These are phyloP conservation scores for Coemansia sp. DNA, from an alignment of 192 early-diverging fungal genomes.

Conservation along the genomic window DNA sequence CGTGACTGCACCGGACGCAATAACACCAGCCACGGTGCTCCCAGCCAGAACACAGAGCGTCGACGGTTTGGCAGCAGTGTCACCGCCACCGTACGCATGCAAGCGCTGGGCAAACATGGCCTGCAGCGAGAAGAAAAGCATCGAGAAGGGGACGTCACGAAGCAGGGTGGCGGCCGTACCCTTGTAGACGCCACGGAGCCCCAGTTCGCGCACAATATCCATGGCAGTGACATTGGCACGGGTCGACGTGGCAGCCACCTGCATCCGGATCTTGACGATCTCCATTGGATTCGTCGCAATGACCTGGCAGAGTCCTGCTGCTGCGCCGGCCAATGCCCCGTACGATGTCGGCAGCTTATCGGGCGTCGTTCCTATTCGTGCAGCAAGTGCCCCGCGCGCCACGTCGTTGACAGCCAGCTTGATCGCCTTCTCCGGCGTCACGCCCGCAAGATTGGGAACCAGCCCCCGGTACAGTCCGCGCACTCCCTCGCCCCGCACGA, in stretches of 20 bases:
- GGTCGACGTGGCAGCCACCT: slow-evolving; percentile 60
- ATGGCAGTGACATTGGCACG: slow-evolving; percentile 55
- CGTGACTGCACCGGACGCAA: slow-evolving; percentile 72
- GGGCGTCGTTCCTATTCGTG: slow-evolving; percentile 32
- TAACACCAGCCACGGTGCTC: slow-evolving; percentile 94
- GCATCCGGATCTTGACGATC: slow-evolving; percentile 93
- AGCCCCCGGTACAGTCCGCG: slow-evolving; percentile 93
- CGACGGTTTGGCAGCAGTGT: slow-evolving; percentile 65
- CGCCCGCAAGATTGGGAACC: slow-evolving; percentile 84
- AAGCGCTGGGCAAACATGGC: slow-evolving; percentile 46
- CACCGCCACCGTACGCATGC: slow-evolving; percentile 53
- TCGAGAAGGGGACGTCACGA: slow-evolving; percentile 89
- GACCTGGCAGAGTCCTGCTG: slow-evolving; percentile 90
- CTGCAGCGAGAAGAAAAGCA: slow-evolving; percentile 79
- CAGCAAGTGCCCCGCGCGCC: slow-evolving; percentile 72
- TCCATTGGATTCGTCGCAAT: slow-evolving; percentile 92
- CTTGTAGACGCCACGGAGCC: slow-evolving; percentile 82
- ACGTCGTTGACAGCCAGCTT: slow-evolving; percentile 57
- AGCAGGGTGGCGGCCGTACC: slow-evolving; percentile 91
- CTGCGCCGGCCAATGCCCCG: slow-evolving; percentile 83
- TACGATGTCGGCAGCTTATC: slow-evolving; percentile 63
- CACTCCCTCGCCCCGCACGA: slow-evolving; percentile 83
- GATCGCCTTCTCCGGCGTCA: slow-evolving; percentile 95
- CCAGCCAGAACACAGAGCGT: slow-evolving; percentile 81
- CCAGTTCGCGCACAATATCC: slow-evolving; percentile 83